Evolutionary conservation across 306 rosid species (phyloP).

Genomic region (Inga oerstediana): DNA sequence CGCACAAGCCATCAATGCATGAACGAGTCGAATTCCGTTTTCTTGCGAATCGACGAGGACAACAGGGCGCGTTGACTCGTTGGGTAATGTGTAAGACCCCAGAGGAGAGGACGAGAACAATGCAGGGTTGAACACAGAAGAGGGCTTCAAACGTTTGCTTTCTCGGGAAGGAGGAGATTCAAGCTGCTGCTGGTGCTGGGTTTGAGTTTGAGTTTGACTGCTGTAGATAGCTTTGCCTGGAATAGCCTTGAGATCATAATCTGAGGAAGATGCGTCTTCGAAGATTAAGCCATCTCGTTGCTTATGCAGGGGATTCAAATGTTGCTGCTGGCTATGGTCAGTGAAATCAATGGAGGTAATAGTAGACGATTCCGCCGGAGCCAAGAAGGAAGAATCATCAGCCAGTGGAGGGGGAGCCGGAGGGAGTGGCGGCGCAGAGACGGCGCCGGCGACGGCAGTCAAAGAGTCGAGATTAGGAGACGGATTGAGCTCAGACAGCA

Average conservation of each 20-base stretch:
- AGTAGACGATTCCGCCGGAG: conserved; percentile 62
- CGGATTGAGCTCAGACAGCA: conserved; percentile 64
- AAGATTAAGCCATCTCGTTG: conserved; percentile 32
- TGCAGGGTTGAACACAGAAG: conserved; percentile 37
- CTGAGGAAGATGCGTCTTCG: conserved; percentile 55
- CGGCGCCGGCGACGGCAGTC: conserved; percentile 21
- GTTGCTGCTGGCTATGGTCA: conserved; percentile 22
- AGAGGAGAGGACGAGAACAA: conserved; percentile 29
- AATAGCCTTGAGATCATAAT: conserved; percentile 77
- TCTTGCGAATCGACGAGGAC: conserved; percentile 77
- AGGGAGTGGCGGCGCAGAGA: background rate
- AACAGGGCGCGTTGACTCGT: conserved; percentile 51
- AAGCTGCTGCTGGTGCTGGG: conserved; percentile 23
- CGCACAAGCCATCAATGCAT: conserved; percentile 80
- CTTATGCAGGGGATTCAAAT: conserved; percentile 13
- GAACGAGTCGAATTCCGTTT: conserved; percentile 87
- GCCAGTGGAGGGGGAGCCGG: conserved; percentile 13
- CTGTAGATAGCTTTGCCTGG: conserved; percentile 66
- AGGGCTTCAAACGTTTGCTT: conserved; percentile 52
- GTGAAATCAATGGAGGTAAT: conserved; percentile 54
- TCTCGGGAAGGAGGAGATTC: conserved; percentile 41
- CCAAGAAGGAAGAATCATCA: conserved; percentile 42
- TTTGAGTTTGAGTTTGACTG: conserved; percentile 5
- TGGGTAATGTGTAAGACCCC: background rate
- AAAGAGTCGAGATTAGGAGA: conserved; percentile 47